Evolutionary conservation across 306 rosid genomes (phyloP).

Genomic region (Mucuna pruriens): DNA sequence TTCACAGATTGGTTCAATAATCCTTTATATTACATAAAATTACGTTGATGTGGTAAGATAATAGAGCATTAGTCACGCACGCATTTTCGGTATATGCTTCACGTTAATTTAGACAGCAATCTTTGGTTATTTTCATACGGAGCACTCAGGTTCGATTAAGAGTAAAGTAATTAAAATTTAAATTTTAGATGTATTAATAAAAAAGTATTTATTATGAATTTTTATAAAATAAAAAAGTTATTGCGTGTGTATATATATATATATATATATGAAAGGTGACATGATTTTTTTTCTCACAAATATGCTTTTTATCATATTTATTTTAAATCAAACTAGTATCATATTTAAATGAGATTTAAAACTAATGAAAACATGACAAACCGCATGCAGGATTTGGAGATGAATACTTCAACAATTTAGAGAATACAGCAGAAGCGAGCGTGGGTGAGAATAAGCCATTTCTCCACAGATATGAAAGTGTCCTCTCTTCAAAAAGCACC

Average conservation of each 20-base stretch:
- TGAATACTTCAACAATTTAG: slow-evolving; percentile 41
- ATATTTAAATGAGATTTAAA: background rate
- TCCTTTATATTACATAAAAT: background rate
- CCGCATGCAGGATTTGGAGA: slow-evolving; percentile 54
- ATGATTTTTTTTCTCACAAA: too few relatives aligned
- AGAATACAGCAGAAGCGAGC: background rate
- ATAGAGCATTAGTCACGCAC: background rate
- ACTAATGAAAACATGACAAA: background rate
- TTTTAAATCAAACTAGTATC: background rate
- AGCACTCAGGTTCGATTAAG: too few relatives aligned
- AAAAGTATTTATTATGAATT: too few relatives aligned
- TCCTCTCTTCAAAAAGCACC: slow-evolving; percentile 52
- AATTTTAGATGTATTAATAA: too few relatives aligned
- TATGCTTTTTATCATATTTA: background rate
- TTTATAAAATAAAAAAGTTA: too few relatives aligned
- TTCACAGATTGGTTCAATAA: background rate
- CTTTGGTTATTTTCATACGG: background rate
- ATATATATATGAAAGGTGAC: too few relatives aligned
- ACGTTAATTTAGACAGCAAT: background rate
- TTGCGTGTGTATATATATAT: too few relatives aligned
- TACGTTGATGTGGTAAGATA: background rate
- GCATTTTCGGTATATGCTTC: background rate
- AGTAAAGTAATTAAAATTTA: too few relatives aligned
- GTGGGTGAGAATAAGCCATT: slow-evolving; percentile 29
- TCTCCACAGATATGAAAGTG: slow-evolving; percentile 45